A percentile compares a stretch with the other conserved stretches of the same genome.
These are phyloP conservation scores for Diplodia mutila DNA, from an alignment of 2,329 filamentous ascomycete genomes.

Conservation along the genomic window DNA sequence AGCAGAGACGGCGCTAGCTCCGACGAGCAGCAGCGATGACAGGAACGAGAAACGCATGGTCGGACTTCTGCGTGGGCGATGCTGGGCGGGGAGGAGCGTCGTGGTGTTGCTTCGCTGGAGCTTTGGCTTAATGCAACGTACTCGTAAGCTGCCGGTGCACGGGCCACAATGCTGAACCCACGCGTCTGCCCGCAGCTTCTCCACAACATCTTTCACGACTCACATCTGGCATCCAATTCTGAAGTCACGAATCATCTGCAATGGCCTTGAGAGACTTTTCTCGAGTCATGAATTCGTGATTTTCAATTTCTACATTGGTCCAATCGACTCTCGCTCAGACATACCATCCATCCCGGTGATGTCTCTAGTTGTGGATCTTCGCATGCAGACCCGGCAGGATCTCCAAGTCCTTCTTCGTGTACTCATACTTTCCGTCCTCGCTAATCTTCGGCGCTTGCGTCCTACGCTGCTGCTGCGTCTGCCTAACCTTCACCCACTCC, in stretches of 20 bases:
- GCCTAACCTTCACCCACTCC: conserved; percentile 49
- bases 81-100: conserved; percentile 12
- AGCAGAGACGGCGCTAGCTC: conserved; percentile 50
- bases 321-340: background rate
- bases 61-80: conserved; percentile 4
- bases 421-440: conserved; percentile 44
- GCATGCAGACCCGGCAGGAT: conserved; percentile 40
- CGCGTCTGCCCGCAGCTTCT: background rate
- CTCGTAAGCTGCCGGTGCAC: background rate
- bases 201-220: background rate
- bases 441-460: conserved; percentile 44
- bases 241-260: background rate
- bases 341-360: too few species aligned
- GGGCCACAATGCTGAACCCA: background rate
- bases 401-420: conserved; percentile 39
- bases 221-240: background rate
- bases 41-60: conserved; percentile 40
- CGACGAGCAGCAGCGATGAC: conserved; percentile 47
- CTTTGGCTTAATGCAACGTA: conserved; percentile 24
- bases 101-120: conserved; percentile 16
- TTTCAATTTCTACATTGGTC: background rate
- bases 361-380: conserved; percentile 34
- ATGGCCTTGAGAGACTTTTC: background rate
- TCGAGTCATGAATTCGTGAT: background rate
- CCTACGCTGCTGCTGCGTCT: conserved; percentile 45